Evolutionary conservation across 2,329 filamentous ascomycete genomes (phyloP), one percentile per base, ranked within the genome.

Genomic region (Camillea tinctor): DNA sequence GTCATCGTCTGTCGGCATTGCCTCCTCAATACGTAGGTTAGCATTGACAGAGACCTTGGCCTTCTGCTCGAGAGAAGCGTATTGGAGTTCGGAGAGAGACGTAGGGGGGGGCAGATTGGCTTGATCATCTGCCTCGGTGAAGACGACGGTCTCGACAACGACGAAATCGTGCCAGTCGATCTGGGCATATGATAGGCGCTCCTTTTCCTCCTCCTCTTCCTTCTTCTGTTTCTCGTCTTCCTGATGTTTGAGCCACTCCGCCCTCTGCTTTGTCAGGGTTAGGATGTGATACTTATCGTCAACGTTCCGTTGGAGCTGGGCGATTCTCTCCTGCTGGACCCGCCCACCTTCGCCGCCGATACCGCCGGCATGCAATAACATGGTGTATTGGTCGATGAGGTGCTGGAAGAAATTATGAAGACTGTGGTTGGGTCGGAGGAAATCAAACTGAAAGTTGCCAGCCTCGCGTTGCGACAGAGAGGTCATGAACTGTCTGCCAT

Each of bases 141-240:
- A 99, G 17, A 92, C 82, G 57, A 99, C 93, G 0, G 93, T 97
- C 76, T 97, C 95, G 51, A 97, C 93, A 20, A 99, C 90, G 36
- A 94, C 89, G 69, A 99, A 99, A 73, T 98, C 94, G 72, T 96
- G 92, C 95, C 95, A 99, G 75, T 99, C 95, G 64, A 99, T 95
- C 69, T 95, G 90, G 1, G 90, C 90, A 75, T 95, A 88, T 57
- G 86, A 81, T 21, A 83, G 78, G 70, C 88, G 88, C 74, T 97
- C 91, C 70, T 92, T 87, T 72, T 96, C 91, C 49, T 89, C 90
- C 64, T 93, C 88, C 71, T 96, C 92, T 70, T 96, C 93, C 72
- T 93, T 93, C 80, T 93, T 91, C 68, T 88, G 86, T 74, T 93
- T 94, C 77, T 97, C 91, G 57, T 88, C 80, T 67, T 95, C 91